These are phyloP conservation scores for Ophiocordyceps camponoti-floridani DNA, from an alignment of 2,329 filamentous ascomycete genomes.

Conservation along the genomic window DNA sequence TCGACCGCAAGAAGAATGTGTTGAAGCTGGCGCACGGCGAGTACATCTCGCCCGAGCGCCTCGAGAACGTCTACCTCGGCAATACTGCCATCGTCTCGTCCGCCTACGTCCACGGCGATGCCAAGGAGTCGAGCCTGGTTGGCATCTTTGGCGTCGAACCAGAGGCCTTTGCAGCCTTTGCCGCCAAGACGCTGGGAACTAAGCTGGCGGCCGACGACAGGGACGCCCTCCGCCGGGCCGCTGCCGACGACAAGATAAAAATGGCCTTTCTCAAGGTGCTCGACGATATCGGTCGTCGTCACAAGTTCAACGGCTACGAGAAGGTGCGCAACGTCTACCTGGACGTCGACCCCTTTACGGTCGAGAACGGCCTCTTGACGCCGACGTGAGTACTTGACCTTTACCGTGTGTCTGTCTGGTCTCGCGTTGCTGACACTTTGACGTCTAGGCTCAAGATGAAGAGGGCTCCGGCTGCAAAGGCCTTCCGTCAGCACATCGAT, in stretches of 20 bases:
- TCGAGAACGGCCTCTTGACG: slow-evolving; percentile 81
- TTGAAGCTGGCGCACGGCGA: slow-evolving; percentile 95
- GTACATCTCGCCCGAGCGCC: slow-evolving; percentile 91
- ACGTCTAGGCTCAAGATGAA: slow-evolving; percentile 37
- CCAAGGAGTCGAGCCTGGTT: slow-evolving; percentile 63
- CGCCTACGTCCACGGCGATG: slow-evolving; percentile 84
- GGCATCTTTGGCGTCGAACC: slow-evolving; percentile 80
- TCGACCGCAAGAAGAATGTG: slow-evolving; percentile 98
- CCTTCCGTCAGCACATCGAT: slow-evolving; percentile 33
- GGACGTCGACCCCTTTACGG: slow-evolving; percentile 74
- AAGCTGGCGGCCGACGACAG: slow-evolving; percentile 46
- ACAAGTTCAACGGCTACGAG: slow-evolving; percentile 89
- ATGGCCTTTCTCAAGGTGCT: slow-evolving; percentile 63
- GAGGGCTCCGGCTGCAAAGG: slow-evolving; percentile 35
- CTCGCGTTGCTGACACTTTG: not conserved
- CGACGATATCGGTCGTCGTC: slow-evolving; percentile 58
- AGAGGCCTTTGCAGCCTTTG: slow-evolving; percentile 64
- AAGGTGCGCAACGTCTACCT: slow-evolving; percentile 57
- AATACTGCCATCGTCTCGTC: slow-evolving; percentile 61
- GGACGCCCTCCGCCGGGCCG: slow-evolving; percentile 47
- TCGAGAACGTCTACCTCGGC: slow-evolving; percentile 86
- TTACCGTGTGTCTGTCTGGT: not conserved
- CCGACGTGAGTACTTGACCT: slow-evolving; percentile 59
- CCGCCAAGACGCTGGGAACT: slow-evolving; percentile 56
- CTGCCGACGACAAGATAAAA: slow-evolving; percentile 50